Base-by-base conservation (phyloP, 2,329 filamentous ascomycete genomes). In the Neopestalotiopsis rosae region DNA sequence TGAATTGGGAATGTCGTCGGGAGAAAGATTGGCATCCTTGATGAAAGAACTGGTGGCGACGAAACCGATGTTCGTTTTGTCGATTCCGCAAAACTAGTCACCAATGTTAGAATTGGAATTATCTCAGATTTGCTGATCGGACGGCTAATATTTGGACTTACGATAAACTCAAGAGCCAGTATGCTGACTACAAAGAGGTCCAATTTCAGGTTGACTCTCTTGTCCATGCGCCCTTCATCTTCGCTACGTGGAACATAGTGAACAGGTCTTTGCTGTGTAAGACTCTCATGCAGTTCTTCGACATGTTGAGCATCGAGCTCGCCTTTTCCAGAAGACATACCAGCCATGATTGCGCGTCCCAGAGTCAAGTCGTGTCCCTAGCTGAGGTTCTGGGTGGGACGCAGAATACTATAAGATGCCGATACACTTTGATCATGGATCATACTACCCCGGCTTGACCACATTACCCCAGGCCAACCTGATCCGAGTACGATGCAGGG, bases 51-150 rank as follows among this genome's bases (percentile, higher is more conserved):
- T 73, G 13, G 72, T 75, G 2, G 72, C 73, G 17, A 74, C 72
- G 62, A 73, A 75, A 30, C 72, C 72, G 28, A 74, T 65, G 59
- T 73, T 72, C 30, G 71, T 74, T 52, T 75, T 73, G 69, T 75
- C 73, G 40, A 75, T 72, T 4, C 71, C 72, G 52, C 70, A 74
- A 32, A 73, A 73, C 69, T 73, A 40, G 3, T 34, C 17, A 45
- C 4, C 13, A n/a, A 3, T 9, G 49, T 38, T 30, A 58, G 45
- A 6, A 28, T 30, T n/a, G n/a, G 17, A 5, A 1, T n/a, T 7
- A 17, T 4, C 5, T 7, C 4, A 17, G 45, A 5, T 3, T 38
- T 10, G 10, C 6, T 38, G 34, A 10, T 38, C 10, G 3, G n/a
- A 52, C 1, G 9, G 0, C 5, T 3, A 3, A 5, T 6, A 49